phyloP scores from a whole-genome alignment of 805 yeast species.

The Candida boidinii region DNA sequence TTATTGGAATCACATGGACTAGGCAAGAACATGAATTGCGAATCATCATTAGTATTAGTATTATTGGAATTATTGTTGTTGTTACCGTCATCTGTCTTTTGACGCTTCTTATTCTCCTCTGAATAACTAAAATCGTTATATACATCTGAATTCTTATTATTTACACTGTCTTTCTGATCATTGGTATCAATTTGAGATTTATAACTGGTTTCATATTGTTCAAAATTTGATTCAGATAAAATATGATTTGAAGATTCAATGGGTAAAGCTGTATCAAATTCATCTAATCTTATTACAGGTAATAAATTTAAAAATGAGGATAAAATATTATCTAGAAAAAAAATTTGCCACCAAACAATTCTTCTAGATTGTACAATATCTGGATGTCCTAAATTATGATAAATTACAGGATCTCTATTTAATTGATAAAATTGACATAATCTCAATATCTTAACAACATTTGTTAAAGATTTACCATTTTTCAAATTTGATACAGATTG shows the following conservation, averaged over 20 bases:
- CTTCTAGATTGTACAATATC: conserved; percentile 44
- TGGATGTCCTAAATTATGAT: conserved; percentile 39
- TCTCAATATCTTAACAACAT: conserved; percentile 13
- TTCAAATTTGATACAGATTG: conserved; percentile 17
- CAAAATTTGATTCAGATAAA: too few relatives aligned
- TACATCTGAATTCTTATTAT: too few relatives aligned
- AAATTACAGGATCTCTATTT: conserved; percentile 51
- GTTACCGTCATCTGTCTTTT: too few relatives aligned
- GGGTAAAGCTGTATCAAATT: conserved; percentile 18
- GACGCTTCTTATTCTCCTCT: too few relatives aligned
- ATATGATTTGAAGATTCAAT: conserved; percentile 10
- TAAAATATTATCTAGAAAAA: conserved; percentile 30
- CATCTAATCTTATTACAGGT: conserved; percentile 14
- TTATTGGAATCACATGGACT: too few relatives aligned
- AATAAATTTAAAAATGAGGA: conserved; percentile 15
- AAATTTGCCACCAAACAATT: conserved; percentile 61
- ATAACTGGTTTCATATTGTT: neutral
- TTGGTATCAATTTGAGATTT: neutral
- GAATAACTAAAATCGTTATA: too few relatives aligned
- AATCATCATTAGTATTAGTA: too few relatives aligned
- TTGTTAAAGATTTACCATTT: conserved; percentile 16
- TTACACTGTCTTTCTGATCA: too few relatives aligned
- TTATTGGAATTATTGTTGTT: too few relatives aligned
- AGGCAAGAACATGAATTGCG: too few relatives aligned
- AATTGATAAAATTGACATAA: conserved; percentile 27